Evolutionary conservation across 2,329 filamentous ascomycete species (phyloP).

Genomic region (Alternaria brassicae): DNA sequence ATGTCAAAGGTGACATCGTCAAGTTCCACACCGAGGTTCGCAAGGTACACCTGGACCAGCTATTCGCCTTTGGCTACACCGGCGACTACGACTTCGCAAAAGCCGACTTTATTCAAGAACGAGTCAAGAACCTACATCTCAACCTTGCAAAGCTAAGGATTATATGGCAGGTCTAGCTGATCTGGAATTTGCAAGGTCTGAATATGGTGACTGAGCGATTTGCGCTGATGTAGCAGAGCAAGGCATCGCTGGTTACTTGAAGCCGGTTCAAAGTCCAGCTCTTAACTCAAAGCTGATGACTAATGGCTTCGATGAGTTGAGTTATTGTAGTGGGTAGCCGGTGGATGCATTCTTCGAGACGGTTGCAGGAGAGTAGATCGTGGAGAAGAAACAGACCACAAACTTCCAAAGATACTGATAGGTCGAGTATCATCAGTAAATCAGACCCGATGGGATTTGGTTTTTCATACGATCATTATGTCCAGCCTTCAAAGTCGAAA

Average conservation of each 20-base stretch:
- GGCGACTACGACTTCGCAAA: conserved; percentile 48
- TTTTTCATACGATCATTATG: neutral
- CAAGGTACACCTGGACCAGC: conserved; percentile 45
- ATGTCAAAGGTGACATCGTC: conserved; percentile 46
- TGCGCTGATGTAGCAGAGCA: conserved; percentile 44
- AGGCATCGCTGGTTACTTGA: conserved; percentile 50
- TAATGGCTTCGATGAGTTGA: conserved; percentile 50
- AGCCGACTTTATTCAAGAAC: conserved; percentile 45
- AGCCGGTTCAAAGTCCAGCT: conserved; percentile 35
- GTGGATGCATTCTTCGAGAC: conserved; percentile 51
- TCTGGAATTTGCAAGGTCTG: conserved; percentile 49
- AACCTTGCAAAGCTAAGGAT: conserved; percentile 51
- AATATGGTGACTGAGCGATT: conserved; percentile 48
- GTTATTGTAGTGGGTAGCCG: conserved; percentile 47
- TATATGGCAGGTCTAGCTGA: conserved; percentile 54
- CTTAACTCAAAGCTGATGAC: conserved; percentile 35
- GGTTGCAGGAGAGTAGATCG: conserved; percentile 36
- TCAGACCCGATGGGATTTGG: neutral
- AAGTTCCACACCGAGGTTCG: conserved; percentile 49
- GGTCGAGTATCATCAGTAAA: neutral
- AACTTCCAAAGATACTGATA: neutral
- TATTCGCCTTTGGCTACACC: conserved; percentile 53
- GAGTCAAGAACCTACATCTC: conserved; percentile 41
- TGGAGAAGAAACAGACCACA: conserved; percentile 15
- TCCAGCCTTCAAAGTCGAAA: conserved; percentile 19